phyloP scores from a whole-genome alignment of 768 basidiomycete species.

The Lentinus tigrinus region DNA sequence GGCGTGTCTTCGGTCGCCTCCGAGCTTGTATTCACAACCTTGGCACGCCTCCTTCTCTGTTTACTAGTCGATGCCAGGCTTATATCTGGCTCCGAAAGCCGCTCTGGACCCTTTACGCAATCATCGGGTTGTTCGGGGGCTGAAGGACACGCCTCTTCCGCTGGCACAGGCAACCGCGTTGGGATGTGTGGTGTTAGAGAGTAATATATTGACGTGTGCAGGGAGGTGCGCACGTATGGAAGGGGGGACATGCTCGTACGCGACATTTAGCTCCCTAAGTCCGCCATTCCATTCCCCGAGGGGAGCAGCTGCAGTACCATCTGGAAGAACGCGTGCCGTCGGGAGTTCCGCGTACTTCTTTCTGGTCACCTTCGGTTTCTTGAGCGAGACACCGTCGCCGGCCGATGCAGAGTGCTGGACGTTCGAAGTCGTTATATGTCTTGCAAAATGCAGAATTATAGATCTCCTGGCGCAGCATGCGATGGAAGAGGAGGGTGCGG shows the following conservation, averaged over 20 bases:
- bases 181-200: not conserved
- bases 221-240: constrained; percentile 17
- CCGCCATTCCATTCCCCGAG: constrained; percentile 43
- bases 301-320: constrained; percentile 44
- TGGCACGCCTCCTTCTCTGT: constrained; percentile 4
- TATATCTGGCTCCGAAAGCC: not conserved
- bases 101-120: not conserved
- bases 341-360: constrained; percentile 66
- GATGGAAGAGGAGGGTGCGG: constrained; percentile 7
- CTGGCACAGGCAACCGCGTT: not conserved
- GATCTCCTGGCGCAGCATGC: constrained; percentile 3
- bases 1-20: not conserved
- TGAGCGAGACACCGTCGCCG: constrained; percentile 1
- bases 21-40: not conserved
- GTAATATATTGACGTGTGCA: constrained; percentile 1
- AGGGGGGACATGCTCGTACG: not conserved
- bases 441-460: not conserved
- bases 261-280: constrained; percentile 7
- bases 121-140: not conserved
- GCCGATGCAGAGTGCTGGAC: not conserved
- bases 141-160: not conserved
- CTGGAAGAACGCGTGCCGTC: constrained; percentile 37
- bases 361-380: constrained; percentile 33
- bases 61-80: not conserved
- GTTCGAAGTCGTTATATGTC: not conserved